A percentile compares a stretch with the other conserved stretches of the same genome.
Conservation (phyloP, 768 basidiomycete genomes). For the Kwoniella sp. region DNA sequence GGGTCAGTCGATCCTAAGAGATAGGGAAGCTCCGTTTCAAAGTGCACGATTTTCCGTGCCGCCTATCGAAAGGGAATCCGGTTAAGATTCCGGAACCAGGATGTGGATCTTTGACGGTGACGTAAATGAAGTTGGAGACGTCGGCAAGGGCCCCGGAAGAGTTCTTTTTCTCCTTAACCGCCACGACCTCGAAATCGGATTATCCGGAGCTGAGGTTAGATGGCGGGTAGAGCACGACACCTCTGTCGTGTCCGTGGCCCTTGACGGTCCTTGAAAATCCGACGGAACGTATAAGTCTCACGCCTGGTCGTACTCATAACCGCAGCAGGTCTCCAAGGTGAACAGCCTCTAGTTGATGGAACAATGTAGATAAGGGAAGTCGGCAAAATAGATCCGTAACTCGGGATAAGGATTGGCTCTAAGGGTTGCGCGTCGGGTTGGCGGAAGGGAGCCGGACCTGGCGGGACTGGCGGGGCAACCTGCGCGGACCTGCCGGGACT, state of each 20-base stretch:
- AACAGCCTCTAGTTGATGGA: slow-evolving; percentile 79
- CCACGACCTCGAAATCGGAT: slow-evolving; percentile 72
- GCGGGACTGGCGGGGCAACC: slow-evolving; percentile 69
- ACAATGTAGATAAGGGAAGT: slow-evolving; percentile 80
- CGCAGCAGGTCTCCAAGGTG: slow-evolving; percentile 75
- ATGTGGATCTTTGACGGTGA: slow-evolving; percentile 64
- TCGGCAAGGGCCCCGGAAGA: slow-evolving; percentile 74
- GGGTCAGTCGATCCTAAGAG: slow-evolving; percentile 82
- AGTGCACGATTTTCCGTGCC: slow-evolving; percentile 65
- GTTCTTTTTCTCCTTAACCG: slow-evolving; percentile 78
- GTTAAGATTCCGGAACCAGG: slow-evolving; percentile 77
- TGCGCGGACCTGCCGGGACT: slow-evolving; percentile 59
- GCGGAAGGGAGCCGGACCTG: slow-evolving; percentile 69
- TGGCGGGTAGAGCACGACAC: slow-evolving; percentile 72
- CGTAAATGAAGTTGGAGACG: slow-evolving; percentile 66
- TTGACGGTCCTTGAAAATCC: slow-evolving; percentile 79
- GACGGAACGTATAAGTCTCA: slow-evolving; percentile 71
- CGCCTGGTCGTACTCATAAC: slow-evolving; percentile 75
- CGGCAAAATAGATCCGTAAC: slow-evolving; percentile 79
- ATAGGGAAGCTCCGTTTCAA: slow-evolving; percentile 75
- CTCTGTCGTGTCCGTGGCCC: slow-evolving; percentile 71
- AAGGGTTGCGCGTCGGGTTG: slow-evolving; percentile 75
- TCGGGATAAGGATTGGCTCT: slow-evolving; percentile 68
- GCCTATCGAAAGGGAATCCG: slow-evolving; percentile 76
- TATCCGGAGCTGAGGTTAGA: slow-evolving; percentile 73